Percentiles rank a stretch among this genome's conserved stretches.
These are phyloP conservation scores for Microcera coccophila DNA, from an alignment of 2,329 filamentous ascomycete genomes.

Conservation along the genomic window DNA sequence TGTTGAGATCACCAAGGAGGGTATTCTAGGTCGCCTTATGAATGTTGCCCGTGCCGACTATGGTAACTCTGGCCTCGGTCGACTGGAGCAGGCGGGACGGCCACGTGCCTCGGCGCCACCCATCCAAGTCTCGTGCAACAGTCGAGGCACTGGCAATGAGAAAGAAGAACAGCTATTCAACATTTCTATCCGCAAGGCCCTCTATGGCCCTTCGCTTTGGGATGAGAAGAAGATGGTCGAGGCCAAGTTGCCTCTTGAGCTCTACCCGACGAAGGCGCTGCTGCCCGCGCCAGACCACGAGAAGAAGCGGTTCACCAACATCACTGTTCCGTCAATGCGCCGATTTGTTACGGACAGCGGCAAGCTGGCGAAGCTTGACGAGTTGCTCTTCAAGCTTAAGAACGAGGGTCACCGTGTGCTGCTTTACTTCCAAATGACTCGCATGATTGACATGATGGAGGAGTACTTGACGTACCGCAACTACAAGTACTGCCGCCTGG, in stretches of 20 bases:
- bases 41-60: constrained; percentile 69
- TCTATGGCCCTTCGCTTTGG: constrained; percentile 62
- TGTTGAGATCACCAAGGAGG: constrained; percentile 66
- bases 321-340: constrained; percentile 91
- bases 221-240: constrained; percentile 74
- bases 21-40: constrained; percentile 69
- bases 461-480: constrained; percentile 98
- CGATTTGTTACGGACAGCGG: constrained; percentile 97
- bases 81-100: constrained; percentile 76
- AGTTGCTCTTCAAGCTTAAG: constrained; percentile 84
- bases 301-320: constrained; percentile 83
- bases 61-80: constrained; percentile 64
- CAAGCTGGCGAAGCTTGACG: constrained; percentile 88
- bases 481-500: constrained; percentile 96
- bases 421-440: constrained; percentile 99
- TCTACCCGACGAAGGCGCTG: constrained; percentile 61
- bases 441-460: constrained; percentile 99
- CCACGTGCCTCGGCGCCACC: constrained; percentile 82
- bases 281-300: constrained; percentile 76
- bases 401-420: constrained; percentile 88
- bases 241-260: constrained; percentile 62
- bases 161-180: constrained; percentile 77
- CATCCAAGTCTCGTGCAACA: constrained; percentile 73
- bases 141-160: constrained; percentile 61
- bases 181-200: constrained; percentile 63